Base-by-base conservation (phyloP, 2,329 filamentous ascomycete species). In the Fusarium pseudograminearum region DNA sequence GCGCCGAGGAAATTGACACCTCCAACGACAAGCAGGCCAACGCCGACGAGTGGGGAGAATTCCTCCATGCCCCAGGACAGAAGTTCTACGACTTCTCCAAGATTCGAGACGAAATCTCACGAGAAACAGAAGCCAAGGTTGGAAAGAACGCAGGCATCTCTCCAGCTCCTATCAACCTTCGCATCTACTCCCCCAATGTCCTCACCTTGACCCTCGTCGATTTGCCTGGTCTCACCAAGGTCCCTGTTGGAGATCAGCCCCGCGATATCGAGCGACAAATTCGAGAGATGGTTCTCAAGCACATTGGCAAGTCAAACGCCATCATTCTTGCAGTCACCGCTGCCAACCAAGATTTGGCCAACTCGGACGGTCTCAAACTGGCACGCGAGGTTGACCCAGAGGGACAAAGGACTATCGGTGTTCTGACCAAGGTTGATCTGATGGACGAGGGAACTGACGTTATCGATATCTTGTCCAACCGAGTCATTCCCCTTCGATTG, bases 371-470 rank as follows among this genome's bases (percentile, higher is more conserved):
- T 76, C 83, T 99, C 79, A 98, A 99, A 84, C 87, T 99, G 73
- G 96, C 96, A 41, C 89, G 96, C 76, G 95, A 99, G 83, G 96
- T 99, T 42, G 96, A 99, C 76, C 95, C 95, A 5, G 94, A 99
- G 79, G 96, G 96, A 77, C 95, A 98, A 83, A 89, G 96, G 79
- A 99, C 96, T 51, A 99, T 99, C 72, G 96, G 96, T 87, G 96
- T 99, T 67, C 87, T 99, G 75, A 98, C 95, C 74, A 99, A 99
- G 87, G 94, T 99, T 66, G 96, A 99, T 83, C 83, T 99, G 78
- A 99, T 99, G 96, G 96, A 99, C 80, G 93, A 97, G 28, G 96
- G 96, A 57, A 99, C 96, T 55, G 96, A 99, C 77, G 96, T 98
- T 42, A 95, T 99, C 73, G 96, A 99, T 82, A 99, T 99, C 84